A percentile compares a stretch with the other conserved stretches of the same genome.
Evolutionary conservation across 495 filamentous ascomycete genomes (phyloP).

Genomic region (Glonium stellatum): DNA sequence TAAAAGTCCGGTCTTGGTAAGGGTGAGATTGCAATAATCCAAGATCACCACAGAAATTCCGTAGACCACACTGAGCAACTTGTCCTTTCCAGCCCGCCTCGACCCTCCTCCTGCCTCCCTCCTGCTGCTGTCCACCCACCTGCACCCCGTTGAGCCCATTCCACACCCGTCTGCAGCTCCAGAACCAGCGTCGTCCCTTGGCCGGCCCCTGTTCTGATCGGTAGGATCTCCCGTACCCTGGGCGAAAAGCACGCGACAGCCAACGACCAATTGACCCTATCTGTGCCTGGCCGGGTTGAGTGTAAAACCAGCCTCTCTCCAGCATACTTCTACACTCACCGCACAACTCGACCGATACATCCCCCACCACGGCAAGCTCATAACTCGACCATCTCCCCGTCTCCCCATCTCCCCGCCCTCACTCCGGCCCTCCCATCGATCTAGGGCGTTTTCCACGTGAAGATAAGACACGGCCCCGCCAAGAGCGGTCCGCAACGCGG

Average conservation of each 20-base stretch:
- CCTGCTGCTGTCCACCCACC: background rate
- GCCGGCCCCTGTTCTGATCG: conserved; percentile 2
- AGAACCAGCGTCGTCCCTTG: background rate
- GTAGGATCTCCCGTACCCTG: conserved; percentile 10
- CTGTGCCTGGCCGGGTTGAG: conserved; percentile 15
- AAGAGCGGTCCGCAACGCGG: conserved; percentile 12
- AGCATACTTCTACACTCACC: conserved; percentile 1
- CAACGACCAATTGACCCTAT: conserved; percentile 12
- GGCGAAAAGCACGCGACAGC: conserved; percentile 25
- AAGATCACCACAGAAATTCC: conserved; percentile 7
- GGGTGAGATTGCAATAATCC: too few species aligned
- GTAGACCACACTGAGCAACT: conserved; percentile 3
- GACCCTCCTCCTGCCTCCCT: background rate
- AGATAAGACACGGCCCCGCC: conserved; percentile 23
- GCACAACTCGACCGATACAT: conserved; percentile 4
- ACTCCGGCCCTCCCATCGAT: background rate
- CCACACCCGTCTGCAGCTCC: background rate
- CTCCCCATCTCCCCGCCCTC: background rate
- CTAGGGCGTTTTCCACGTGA: conserved; percentile 19
- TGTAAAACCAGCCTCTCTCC: background rate
- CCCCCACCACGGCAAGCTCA: too few species aligned
- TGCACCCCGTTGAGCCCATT: background rate
- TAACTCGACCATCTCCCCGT: background rate
- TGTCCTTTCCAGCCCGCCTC: conserved; percentile 9
- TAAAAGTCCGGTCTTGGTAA: background rate